Conservation (phyloP, 1,284 basidiomycete species). For the Pseudozyma pruni region DNA sequence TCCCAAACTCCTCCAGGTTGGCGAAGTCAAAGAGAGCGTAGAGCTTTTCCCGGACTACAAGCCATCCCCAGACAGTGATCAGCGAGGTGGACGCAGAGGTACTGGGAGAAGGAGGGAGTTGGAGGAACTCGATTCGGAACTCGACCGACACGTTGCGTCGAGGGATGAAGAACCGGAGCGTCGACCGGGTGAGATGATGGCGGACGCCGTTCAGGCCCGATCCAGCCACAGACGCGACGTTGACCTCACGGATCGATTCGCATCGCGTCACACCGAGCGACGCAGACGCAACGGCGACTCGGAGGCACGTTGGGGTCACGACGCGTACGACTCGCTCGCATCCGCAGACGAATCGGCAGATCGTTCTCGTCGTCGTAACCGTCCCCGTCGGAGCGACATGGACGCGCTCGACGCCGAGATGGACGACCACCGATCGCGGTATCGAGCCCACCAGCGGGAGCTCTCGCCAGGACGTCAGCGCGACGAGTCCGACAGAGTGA, state of each 20-base stretch:
- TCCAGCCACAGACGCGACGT: constrained; percentile 2
- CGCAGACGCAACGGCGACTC: constrained; percentile 5
- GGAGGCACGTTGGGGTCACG: constrained; percentile 36
- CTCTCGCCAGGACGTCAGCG: constrained; percentile 38
- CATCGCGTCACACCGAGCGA: neutral
- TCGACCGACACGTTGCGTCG: constrained; percentile 25
- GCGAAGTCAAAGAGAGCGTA: constrained; percentile 33
- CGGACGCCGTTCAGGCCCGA: constrained; percentile 19
- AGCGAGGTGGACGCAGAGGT: too few species aligned
- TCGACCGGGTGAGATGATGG: constrained; percentile 38
- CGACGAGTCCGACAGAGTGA: constrained; percentile 14
- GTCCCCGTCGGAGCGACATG: constrained; percentile 14
- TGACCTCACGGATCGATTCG: constrained; percentile 30
- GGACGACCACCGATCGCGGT: constrained; percentile 18
- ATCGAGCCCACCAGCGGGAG: constrained; percentile 27
- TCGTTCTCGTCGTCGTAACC: neutral
- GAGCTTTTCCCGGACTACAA: constrained; percentile 51
- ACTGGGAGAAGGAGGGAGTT: constrained; percentile 18
- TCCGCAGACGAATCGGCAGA: neutral
- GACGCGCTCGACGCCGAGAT: constrained; percentile 47
- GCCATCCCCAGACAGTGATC: too few species aligned
- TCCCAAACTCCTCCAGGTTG: constrained; percentile 57
- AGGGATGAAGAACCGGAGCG: constrained; percentile 24
- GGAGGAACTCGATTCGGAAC: constrained; percentile 41
- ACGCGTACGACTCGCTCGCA: constrained; percentile 24